A percentile compares a stretch with the other conserved stretches of the same genome.
Evolutionary conservation across 192 early-diverging fungal species (phyloP).

Genomic region (Oehlia diaphana): DNA sequence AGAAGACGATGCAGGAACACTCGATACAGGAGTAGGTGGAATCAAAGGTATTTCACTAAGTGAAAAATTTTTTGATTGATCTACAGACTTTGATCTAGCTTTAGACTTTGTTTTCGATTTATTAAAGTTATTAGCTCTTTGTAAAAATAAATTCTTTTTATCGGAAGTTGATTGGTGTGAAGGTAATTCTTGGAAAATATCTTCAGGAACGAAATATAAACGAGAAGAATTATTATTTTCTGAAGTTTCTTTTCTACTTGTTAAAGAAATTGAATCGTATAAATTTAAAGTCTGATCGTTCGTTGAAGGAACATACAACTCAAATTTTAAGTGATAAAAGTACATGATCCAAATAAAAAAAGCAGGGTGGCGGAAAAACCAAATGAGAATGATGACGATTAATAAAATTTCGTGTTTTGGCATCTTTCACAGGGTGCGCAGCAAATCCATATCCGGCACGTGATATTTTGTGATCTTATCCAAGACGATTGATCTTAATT

Average conservation of each 20-base stretch:
- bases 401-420: too few species aligned
- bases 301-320: constrained; percentile 4
- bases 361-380: too few species aligned
- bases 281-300: too few species aligned
- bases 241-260: neutral
- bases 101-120: neutral
- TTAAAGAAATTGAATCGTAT: neutral
- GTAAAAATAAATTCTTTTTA: neutral
- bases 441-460: too few species aligned
- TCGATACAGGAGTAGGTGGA: constrained; percentile 10
- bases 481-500: too few species aligned
- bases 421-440: too few species aligned
- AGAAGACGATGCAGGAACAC: neutral
- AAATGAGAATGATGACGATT: too few species aligned
- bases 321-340: constrained; percentile 31
- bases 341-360: constrained; percentile 9
- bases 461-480: too few species aligned
- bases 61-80: neutral
- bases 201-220: constrained; percentile 15
- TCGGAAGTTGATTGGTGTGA: neutral
- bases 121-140: neutral
- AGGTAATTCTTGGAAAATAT: constrained; percentile 17
- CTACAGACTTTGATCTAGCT: neutral
- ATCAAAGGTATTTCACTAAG: constrained; percentile 3
- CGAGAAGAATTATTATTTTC: neutral